Evolutionary conservation across 2,329 filamentous ascomycete species (phyloP), one percentile per base, ranked within the genome.

Genomic region (Cytospora mali): DNA sequence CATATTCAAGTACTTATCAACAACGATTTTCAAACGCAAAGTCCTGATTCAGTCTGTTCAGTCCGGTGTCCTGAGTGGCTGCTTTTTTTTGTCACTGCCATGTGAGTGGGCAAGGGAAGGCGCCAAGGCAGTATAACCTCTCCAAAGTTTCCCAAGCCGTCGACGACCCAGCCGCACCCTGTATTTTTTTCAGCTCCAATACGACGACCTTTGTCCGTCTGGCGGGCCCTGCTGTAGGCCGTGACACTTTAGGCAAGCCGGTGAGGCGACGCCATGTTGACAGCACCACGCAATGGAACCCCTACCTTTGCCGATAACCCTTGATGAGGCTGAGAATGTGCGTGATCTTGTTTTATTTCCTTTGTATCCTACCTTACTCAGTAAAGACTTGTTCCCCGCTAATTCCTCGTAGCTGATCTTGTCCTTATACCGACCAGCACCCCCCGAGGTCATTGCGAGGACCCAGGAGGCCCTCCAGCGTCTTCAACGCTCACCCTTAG

Each of bases 401-500:
- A 11, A 67, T 50, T 33, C n/a, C 11, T 48, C 27, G 10, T 64
- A 79, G 78, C 70, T 86, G 66, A 80, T 87, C 52, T 72, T 80
- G 62, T 79, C 80, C 11, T 75, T 87, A 6, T 87, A 87, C 68
- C 75, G 81, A 62, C 82, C 82, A 33, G 82, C 80, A 35, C 62
- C 77, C 0, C 80, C 82, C 48, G 76, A 79, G 35, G 74, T 74
- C 23, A 80, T 86, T 57, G 73, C 79, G 13, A 75, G 74, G 23
- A 81, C 82, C 54, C 91, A 98, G 73, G 87, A 90, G 62, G 86
- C 88, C 16, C 80, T 99, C 16, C 91, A 95, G 66, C 81, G 82
- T 28, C 79, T 97, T 21, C 95, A 98, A 72, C 87, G 87, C 68
- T 91, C 92, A 2, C 81, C 88, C 2, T 83, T 91, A 70, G 94